These are phyloP conservation scores for Penicillium sp. DNA, from an alignment of 2,329 filamentous ascomycete species.

Conservation along the genomic window DNA sequence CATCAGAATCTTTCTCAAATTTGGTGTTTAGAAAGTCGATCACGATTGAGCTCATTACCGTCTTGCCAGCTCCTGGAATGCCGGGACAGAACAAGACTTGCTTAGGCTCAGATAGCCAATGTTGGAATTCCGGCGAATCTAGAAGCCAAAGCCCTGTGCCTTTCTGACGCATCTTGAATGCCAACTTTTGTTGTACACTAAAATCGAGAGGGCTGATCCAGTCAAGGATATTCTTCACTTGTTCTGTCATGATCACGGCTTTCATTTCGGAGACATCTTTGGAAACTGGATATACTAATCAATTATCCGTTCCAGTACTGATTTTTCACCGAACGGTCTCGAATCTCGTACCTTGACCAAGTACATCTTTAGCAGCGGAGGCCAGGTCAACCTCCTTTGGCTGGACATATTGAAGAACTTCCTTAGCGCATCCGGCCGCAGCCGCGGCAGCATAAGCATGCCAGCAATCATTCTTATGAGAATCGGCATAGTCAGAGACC, in stretches of 20 bases:
- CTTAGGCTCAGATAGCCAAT: neutral
- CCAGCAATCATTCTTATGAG: neutral
- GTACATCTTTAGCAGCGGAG: neutral
- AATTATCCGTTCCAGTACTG: neutral
- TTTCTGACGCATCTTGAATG: neutral
- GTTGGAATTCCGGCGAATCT: neutral
- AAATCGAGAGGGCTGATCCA: slow-evolving; percentile 2
- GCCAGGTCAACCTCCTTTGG: neutral
- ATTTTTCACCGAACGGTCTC: neutral
- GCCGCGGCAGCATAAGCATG: neutral
- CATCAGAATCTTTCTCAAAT: neutral
- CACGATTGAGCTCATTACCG: neutral
- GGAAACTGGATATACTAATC: neutral
- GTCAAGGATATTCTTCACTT: neutral
- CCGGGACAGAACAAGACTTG: neutral
- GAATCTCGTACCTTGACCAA: neutral
- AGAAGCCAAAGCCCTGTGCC: neutral
- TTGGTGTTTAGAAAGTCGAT: neutral
- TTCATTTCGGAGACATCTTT: neutral
- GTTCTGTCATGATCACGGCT: neutral
- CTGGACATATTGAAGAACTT: neutral
- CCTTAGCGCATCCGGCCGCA: neutral
- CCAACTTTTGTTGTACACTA: neutral
- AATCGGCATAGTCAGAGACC: neutral
- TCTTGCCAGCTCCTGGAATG: slow-evolving; percentile 7